Conservation (phyloP, 805 yeast genomes). For the Ascoidea tarda region DNA sequence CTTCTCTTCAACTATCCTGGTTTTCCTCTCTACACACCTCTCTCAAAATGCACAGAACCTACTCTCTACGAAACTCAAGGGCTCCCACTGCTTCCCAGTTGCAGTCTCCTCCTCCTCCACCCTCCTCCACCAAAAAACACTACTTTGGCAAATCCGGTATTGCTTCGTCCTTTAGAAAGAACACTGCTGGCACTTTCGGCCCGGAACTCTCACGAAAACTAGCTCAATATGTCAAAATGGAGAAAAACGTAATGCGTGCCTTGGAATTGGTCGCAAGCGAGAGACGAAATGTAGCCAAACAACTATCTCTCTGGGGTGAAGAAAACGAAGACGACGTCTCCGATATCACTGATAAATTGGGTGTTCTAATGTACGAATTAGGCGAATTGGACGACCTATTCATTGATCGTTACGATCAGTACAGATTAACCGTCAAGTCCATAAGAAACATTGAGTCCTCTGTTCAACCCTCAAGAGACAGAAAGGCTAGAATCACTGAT, state of each 20-base stretch:
- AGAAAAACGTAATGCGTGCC: constrained; percentile 68
- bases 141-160: constrained; percentile 77
- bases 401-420: constrained; percentile 76
- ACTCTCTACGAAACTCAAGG: constrained; percentile 86
- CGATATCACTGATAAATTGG: constrained; percentile 78
- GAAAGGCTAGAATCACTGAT: constrained; percentile 75
- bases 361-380: constrained; percentile 68
- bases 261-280: constrained; percentile 66
- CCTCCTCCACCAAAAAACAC: constrained; percentile 71
- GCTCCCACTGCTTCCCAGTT: constrained; percentile 97
- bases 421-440: constrained; percentile 69
- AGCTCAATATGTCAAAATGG: constrained; percentile 64
- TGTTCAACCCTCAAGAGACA: constrained; percentile 79
- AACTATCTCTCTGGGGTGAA: constrained; percentile 77
- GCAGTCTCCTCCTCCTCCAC: constrained; percentile 91
- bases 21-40: neutral
- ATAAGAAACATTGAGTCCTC: constrained; percentile 78
- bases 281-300: constrained; percentile 72
- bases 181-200: constrained; percentile 67
- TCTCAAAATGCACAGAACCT: constrained; percentile 84
- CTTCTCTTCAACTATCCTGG: neutral
- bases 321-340: constrained; percentile 76
- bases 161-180: constrained; percentile 46
- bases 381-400: constrained; percentile 82
- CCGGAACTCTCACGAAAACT: constrained; percentile 70